These are phyloP conservation scores for Thelephora aurantiotincta DNA, from an alignment of 768 basidiomycete genomes.

Conservation along the genomic window DNA sequence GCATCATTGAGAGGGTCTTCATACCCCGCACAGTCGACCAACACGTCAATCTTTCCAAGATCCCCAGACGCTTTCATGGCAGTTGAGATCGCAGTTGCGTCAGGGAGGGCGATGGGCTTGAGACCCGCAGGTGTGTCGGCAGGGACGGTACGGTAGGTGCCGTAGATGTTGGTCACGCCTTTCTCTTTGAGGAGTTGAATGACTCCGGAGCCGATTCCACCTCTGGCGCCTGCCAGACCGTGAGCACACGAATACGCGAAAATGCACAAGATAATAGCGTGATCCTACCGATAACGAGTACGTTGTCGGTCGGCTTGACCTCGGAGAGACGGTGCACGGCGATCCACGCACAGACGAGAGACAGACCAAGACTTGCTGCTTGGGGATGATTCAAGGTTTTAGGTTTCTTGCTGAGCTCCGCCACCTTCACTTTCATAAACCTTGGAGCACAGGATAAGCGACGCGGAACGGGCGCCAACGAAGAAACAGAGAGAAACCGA, in stretches of 20 bases:
- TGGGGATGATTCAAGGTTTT: slow-evolving; percentile 11
- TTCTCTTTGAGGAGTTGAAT: slow-evolving; percentile 18
- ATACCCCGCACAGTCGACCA: slow-evolving; percentile 21
- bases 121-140: slow-evolving; percentile 12
- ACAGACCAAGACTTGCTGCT: slow-evolving; percentile 20
- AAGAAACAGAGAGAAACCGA: slow-evolving; percentile 6
- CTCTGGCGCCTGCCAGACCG: slow-evolving; percentile 16
- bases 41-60: slow-evolving; percentile 15
- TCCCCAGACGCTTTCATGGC: slow-evolving; percentile 10
- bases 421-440: slow-evolving; percentile 16
- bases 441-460: slow-evolving; percentile 4
- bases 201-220: slow-evolving; percentile 21
- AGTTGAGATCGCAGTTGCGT: slow-evolving; percentile 13
- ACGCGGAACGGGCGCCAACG: neutral
- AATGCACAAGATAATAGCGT: too few relatives aligned
- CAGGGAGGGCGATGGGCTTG: slow-evolving; percentile 20
- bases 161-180: slow-evolving; percentile 18
- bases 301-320: slow-evolving; percentile 19
- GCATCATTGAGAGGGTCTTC: slow-evolving; percentile 21
- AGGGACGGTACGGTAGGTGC: slow-evolving; percentile 16
- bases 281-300: slow-evolving; percentile 17
- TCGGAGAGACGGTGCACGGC: slow-evolving; percentile 20
- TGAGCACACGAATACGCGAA: neutral
- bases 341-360: slow-evolving; percentile 24
- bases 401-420: slow-evolving; percentile 18